phyloP scores from a whole-genome alignment of 2,329 filamentous ascomycete species.

The Orbilia javanica region DNA sequence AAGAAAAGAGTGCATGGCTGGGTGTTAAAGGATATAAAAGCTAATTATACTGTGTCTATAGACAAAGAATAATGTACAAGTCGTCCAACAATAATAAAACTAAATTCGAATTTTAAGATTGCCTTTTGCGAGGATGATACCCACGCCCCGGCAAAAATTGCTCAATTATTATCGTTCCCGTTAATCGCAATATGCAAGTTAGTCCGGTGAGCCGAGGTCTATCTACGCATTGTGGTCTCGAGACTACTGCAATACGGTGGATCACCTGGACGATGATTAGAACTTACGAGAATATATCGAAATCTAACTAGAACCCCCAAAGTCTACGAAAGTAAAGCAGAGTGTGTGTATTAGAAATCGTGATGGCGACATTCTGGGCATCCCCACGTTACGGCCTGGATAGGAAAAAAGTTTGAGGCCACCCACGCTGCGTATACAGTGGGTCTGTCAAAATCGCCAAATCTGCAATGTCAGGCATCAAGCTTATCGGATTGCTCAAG shows the following conservation, averaged over 20 bases:
- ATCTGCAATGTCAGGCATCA: slow-evolving; percentile 16
- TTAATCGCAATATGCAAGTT: slow-evolving; percentile 3
- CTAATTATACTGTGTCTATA: slow-evolving; percentile 65
- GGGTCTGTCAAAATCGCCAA: slow-evolving; percentile 2
- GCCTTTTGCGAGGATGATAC: slow-evolving; percentile 12
- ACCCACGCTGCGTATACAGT: background rate
- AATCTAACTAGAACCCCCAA: slow-evolving; percentile 21
- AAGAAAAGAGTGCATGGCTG: background rate
- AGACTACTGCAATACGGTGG: slow-evolving; percentile 11
- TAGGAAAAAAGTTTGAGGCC: background rate
- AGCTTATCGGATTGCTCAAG: background rate
- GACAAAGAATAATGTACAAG: slow-evolving; percentile 91
- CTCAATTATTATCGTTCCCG: background rate
- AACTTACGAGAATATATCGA: slow-evolving; percentile 24
- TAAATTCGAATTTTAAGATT: slow-evolving; percentile 36
- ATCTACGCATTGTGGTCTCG: background rate
- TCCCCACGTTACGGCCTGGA: slow-evolving; percentile 9
- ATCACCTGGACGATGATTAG: slow-evolving; percentile 12
- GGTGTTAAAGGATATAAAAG: slow-evolving; percentile 8
- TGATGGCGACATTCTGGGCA: slow-evolving; percentile 1
- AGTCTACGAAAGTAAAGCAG: background rate
- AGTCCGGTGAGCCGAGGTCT: background rate
- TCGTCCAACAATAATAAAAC: slow-evolving; percentile 77
- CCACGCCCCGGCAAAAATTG: background rate
- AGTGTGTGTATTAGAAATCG: slow-evolving; percentile 19